These are phyloP conservation scores for Penicillium manginii DNA, from an alignment of 495 filamentous ascomycete genomes.

Conservation along the genomic window DNA sequence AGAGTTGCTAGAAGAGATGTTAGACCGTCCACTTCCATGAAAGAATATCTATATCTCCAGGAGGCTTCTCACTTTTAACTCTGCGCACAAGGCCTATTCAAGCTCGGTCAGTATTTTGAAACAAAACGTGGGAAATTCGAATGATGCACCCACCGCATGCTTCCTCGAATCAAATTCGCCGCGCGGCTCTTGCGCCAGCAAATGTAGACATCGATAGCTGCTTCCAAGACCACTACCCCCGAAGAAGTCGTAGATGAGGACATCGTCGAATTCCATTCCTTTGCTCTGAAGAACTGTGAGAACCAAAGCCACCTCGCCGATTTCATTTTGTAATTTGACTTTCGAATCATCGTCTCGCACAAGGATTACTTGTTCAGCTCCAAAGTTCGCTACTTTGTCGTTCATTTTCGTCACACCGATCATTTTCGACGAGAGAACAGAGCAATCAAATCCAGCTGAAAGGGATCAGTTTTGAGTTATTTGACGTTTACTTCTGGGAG, in stretches of 20 bases:
- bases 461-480: not conserved
- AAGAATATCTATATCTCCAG: not conserved
- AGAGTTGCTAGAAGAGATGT: conserved; percentile 22
- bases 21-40: not conserved
- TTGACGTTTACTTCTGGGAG: not conserved
- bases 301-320: conserved; percentile 39
- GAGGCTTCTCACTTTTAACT: conserved; percentile 24
- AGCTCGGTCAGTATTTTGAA: not conserved
- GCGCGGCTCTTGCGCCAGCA: not conserved
- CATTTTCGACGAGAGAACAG: conserved; percentile 29
- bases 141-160: conserved; percentile 12
- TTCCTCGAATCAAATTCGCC: conserved; percentile 25
- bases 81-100: conserved; percentile 25
- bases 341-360: conserved; percentile 42
- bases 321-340: conserved; percentile 25
- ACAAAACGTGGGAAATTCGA: too few relatives aligned
- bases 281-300: conserved; percentile 49
- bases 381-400: conserved; percentile 39
- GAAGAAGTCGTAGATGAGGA: conserved; percentile 41
- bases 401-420: conserved; percentile 28
- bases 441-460: conserved; percentile 30
- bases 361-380: conserved; percentile 49
- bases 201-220: conserved; percentile 22
- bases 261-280: conserved; percentile 54
- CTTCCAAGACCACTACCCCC: conserved; percentile 19